These are phyloP conservation scores for Bryopsis sp. DNA, from an alignment of 139 green algal species.

Conservation along the genomic window DNA sequence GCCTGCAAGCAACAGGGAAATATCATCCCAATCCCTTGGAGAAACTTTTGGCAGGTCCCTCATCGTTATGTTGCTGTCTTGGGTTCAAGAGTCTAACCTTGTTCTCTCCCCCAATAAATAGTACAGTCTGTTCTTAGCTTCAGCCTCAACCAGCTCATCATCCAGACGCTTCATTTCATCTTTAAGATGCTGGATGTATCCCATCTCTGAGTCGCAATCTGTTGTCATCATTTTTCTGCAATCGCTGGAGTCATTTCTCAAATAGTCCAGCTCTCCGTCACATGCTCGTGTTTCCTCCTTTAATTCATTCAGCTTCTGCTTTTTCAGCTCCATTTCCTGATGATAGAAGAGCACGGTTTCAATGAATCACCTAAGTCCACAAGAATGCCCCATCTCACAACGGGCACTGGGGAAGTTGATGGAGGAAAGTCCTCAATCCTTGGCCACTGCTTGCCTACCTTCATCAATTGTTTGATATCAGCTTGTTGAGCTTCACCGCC, in stretches of 20 bases:
- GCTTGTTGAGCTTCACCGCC: slow-evolving; percentile 69
- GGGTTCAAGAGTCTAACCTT: slow-evolving; percentile 23
- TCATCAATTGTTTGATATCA: slow-evolving; percentile 58
- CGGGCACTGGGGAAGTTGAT: no score
- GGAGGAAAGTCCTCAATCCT: no score
- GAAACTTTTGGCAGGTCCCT: neutral
- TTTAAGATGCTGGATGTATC: slow-evolving; percentile 41
- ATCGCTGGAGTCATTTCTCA: slow-evolving; percentile 9
- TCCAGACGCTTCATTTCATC: slow-evolving; percentile 61
- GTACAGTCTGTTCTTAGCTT: slow-evolving; percentile 80
- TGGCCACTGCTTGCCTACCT: no score
- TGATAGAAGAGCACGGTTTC: neutral
- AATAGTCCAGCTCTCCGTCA: slow-evolving; percentile 9
- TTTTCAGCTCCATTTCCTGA: slow-evolving; percentile 66
- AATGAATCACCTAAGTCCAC: neutral
- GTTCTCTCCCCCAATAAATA: slow-evolving; percentile 68
- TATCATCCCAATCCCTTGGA: neutral
- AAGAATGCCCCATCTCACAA: no score
- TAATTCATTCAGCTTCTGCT: slow-evolving; percentile 75
- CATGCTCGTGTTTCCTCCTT: slow-evolving; percentile 23
- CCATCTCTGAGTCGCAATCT: slow-evolving; percentile 34
- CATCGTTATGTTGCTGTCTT: neutral
- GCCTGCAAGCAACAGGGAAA: slow-evolving; percentile 27
- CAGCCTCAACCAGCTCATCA: slow-evolving; percentile 61
- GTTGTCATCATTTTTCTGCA: slow-evolving; percentile 31